Percentiles rank a stretch among this genome's conserved stretches.
phyloP scores from a whole-genome alignment of 495 filamentous ascomycete species.

The Pyrenula massariospora region DNA sequence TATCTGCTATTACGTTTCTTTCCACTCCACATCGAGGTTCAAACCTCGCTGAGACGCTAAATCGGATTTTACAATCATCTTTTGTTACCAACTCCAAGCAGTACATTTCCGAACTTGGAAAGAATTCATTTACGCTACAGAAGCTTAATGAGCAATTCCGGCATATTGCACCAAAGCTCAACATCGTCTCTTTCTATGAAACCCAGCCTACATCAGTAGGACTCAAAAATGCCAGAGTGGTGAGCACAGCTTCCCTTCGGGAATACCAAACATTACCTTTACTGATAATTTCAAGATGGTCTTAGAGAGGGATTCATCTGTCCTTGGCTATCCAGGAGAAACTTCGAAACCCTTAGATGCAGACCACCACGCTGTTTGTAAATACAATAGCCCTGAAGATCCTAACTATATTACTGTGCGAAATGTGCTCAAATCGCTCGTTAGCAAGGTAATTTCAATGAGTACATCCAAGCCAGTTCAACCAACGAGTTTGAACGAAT shows the following conservation, averaged over 20 bases:
- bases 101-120: constrained; percentile 31
- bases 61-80: constrained; percentile 14
- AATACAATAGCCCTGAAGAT: constrained; percentile 26
- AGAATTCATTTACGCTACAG: constrained; percentile 20
- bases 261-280: neutral
- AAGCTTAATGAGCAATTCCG: constrained; percentile 39
- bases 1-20: constrained; percentile 31
- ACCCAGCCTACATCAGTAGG: constrained; percentile 18
- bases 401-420: constrained; percentile 26
- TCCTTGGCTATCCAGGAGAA: constrained; percentile 32
- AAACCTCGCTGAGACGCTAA: constrained; percentile 24
- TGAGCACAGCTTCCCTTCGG: neutral
- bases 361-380: constrained; percentile 37
- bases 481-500: neutral
- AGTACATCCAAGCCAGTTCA: neutral
- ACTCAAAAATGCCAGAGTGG: neutral
- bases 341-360: constrained; percentile 26
- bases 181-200: constrained; percentile 38
- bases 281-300: constrained; percentile 9
- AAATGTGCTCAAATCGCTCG: constrained; percentile 20
- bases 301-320: constrained; percentile 30
- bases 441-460: constrained; percentile 2
- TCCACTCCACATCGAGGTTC: constrained; percentile 39
- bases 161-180: constrained; percentile 18
- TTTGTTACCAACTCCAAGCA: constrained; percentile 15